A percentile compares a stretch with the other conserved stretches of the same genome.
Evolutionary conservation across 1,139 yeast genomes (phyloP).

Genomic region (Zygosaccharomyces pseudobailii): DNA sequence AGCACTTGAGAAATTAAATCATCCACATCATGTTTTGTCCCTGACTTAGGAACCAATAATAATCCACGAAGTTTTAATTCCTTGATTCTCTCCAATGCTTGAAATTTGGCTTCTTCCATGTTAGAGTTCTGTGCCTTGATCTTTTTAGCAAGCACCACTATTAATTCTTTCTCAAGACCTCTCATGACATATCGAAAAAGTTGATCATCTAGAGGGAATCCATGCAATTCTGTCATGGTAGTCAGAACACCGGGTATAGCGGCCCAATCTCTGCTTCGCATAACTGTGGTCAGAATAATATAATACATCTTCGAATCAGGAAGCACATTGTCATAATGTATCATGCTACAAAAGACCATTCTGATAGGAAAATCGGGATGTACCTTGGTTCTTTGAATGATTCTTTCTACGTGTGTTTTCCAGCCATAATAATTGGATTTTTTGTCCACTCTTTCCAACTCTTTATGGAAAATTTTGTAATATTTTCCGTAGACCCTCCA

Average conservation of each 20-base stretch:
- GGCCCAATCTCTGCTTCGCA: slow-evolving; percentile 23
- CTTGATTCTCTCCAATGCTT: slow-evolving; percentile 1
- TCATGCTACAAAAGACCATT: slow-evolving; percentile 21
- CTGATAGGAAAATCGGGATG: slow-evolving; percentile 18
- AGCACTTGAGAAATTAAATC: slow-evolving; percentile 12
- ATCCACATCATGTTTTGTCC: slow-evolving; percentile 1
- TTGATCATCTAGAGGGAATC: slow-evolving; percentile 11
- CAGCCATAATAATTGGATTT: slow-evolving; percentile 17
- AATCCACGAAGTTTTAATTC: slow-evolving; percentile 4
- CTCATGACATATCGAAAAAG: slow-evolving; percentile 14
- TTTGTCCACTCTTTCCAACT: slow-evolving; percentile 10
- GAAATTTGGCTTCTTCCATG: background rate
- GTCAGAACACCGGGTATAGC: slow-evolving; percentile 21
- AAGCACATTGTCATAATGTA: slow-evolving; percentile 21
- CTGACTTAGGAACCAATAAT: background rate
- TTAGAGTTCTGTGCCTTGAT: background rate
- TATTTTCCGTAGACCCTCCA: slow-evolving; percentile 27
- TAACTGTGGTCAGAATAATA: slow-evolving; percentile 20
- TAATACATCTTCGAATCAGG: slow-evolving; percentile 18
- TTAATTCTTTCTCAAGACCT: slow-evolving; percentile 22
- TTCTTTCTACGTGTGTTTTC: slow-evolving; percentile 11
- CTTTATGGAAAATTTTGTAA: slow-evolving; percentile 14
- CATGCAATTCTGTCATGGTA: slow-evolving; percentile 17
- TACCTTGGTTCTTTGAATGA: slow-evolving; percentile 9
- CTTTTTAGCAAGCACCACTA: slow-evolving; percentile 13